These are phyloP conservation scores for Aspergillus transmontanensis DNA, from an alignment of 2,329 filamentous ascomycete species.

Conservation along the genomic window DNA sequence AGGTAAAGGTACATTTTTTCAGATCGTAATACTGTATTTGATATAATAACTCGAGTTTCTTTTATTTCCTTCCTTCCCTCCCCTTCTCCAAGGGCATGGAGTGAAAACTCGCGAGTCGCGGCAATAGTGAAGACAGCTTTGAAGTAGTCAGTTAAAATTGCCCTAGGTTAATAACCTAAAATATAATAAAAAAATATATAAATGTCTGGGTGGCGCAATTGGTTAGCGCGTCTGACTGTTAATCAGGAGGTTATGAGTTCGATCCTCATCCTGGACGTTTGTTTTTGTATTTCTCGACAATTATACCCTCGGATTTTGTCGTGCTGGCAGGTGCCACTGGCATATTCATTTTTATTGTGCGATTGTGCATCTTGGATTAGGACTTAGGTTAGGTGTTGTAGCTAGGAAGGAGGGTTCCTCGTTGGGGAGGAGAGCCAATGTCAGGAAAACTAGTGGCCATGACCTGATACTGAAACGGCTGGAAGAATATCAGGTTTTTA, in stretches of 20 bases:
- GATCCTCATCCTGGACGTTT: not conserved
- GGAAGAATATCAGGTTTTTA: not conserved
- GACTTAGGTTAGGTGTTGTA: not conserved
- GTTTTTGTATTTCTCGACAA: not conserved
- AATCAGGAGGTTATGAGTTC: not conserved
- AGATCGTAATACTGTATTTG: too few species aligned
- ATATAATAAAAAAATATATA: not conserved
- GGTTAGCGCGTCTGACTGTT: not conserved
- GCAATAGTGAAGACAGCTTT: too few species aligned
- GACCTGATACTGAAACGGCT: not conserved
- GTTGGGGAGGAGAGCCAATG: not conserved
- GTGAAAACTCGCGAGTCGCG: too few species aligned
- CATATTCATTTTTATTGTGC: not conserved
- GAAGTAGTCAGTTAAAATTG: not conserved
- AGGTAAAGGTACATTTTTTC: too few species aligned
- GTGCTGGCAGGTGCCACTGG: not conserved
- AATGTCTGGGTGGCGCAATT: not conserved
- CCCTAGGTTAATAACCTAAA: fast-evolving
- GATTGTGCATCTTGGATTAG: not conserved
- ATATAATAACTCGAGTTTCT: too few species aligned
- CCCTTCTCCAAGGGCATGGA: too few species aligned
- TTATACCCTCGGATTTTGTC: not conserved
- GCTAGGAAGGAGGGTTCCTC: not conserved
- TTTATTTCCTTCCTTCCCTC: too few species aligned
- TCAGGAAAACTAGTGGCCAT: not conserved